phyloP scores from a whole-genome alignment of 208 protist genomes.

The Trypanosoma scelopori region DNA sequence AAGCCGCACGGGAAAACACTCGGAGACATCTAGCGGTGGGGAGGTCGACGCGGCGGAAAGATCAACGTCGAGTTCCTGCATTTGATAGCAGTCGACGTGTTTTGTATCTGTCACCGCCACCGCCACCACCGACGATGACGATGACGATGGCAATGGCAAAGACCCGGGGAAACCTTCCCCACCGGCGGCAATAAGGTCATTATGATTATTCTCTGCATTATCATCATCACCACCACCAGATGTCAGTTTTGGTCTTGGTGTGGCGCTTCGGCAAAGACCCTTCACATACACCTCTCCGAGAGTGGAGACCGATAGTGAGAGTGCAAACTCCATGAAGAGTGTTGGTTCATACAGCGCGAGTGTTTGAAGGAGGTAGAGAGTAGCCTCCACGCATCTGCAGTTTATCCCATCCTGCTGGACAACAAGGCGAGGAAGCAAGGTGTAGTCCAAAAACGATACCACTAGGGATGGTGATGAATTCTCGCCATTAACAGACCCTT shows the following conservation, averaged over 20 bases:
- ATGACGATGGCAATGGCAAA: no score
- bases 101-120: not conserved
- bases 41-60: conserved; percentile 27
- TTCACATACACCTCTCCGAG: conserved; percentile 20
- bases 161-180: no score
- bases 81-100: conserved; percentile 10
- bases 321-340: conserved; percentile 48
- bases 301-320: conserved; percentile 21
- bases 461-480: not conserved
- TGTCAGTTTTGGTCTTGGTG: no score
- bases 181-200: no score
- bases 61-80: conserved; percentile 1
- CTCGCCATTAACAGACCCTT: not conserved
- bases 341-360: conserved; percentile 44
- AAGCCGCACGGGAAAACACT: conserved; percentile 50
- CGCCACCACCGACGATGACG: no score
- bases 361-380: conserved; percentile 49
- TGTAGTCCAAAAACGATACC: conserved; percentile 44
- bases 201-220: not conserved
- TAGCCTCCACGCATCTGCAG: conserved; percentile 56
- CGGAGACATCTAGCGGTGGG: conserved; percentile 37
- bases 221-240: not conserved
- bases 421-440: conserved; percentile 48
- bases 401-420: conserved; percentile 28
- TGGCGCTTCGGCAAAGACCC: not conserved